Base-by-base conservation (phyloP, 768 basidiomycete species). In the Pseudohyphozyma bogoriensis region DNA sequence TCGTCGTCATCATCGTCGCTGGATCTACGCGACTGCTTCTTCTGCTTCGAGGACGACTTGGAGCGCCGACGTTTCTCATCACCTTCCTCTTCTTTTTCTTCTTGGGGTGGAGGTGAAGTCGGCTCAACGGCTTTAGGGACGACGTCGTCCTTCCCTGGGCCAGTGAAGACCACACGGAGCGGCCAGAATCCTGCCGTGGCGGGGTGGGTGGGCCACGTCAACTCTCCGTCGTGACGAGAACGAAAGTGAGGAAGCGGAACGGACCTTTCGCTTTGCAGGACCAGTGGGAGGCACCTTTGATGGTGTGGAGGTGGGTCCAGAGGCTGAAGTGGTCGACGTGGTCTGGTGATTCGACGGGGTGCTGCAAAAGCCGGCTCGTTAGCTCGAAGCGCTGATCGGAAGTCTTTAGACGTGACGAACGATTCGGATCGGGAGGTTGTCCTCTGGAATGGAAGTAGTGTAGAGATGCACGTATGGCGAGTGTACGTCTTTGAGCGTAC, bases 261-360 rank as follows among this genome's bases (percentile, higher is more conserved):
- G n/a, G n/a, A 12, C 51, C 44, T n/a, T 59, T 59, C 39, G 64
- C 58, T 24, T 65, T 65, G 54, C 58, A 59, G 5, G 54, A n/a
- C 60, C 60, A 65, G n/a, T 51, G 56, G 7, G 33, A 55, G 20
- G 50, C 32, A n/a, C 22, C 45, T 37, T 39, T 9, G 1, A 12
- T 22, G 28, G 53, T 28, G 37, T 45, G 36, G 7, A 65, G 36
- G n/a, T 40, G 28, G 0, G 60, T 62, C 64, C 64, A 65, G 4
- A 42, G 55, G 5, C 57, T 58, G 0, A 54, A 28, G 2, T 8
- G 1, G 2, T 51, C 49, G 8, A n/a, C 7, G 32, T 13, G 15
- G 22, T 8, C 29, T 31, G 37, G 24, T 36, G 46, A 42, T 46
- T 35, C n/a, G n/a, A n/a, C 22, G 9, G 44, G 20, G 16, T 20